A percentile compares a stretch with the other conserved stretches of the same genome.
Evolutionary conservation across 1,284 basidiomycete species (phyloP).

Genomic region (Papiliotrema terrestris): DNA sequence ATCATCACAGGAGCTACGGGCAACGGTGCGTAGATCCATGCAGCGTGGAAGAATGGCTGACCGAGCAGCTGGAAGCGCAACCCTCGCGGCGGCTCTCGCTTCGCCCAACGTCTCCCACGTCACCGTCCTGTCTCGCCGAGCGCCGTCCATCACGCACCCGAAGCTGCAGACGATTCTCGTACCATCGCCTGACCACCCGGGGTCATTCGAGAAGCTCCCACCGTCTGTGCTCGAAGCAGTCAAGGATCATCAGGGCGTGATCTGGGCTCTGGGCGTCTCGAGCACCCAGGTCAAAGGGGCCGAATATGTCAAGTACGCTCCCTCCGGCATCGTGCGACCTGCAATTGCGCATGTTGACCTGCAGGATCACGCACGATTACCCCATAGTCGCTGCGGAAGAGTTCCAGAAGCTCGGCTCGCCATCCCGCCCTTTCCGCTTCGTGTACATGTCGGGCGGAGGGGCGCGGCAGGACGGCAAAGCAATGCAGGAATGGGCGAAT

Average conservation of each 20-base stretch:
- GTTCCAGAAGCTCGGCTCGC: constrained; percentile 18
- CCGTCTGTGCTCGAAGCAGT: constrained; percentile 12
- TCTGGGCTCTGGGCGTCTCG: constrained; percentile 30
- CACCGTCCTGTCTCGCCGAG: constrained; percentile 26
- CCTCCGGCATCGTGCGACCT: too few relatives aligned
- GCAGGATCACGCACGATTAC: constrained; percentile 34
- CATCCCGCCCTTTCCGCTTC: constrained; percentile 24
- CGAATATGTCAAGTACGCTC: constrained; percentile 30
- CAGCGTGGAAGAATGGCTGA: background rate
- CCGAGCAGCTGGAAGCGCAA: constrained; percentile 21
- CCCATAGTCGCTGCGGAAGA: constrained; percentile 16
- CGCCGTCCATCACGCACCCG: constrained; percentile 9
- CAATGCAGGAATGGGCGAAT: constrained; percentile 9
- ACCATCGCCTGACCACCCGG: constrained; percentile 21
- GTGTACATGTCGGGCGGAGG: constrained; percentile 30
- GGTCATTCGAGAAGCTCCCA: constrained; percentile 21
- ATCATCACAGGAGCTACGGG: constrained; percentile 35
- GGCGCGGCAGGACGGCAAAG: constrained; percentile 16
- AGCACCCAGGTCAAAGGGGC: constrained; percentile 21
- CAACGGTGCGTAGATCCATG: constrained; percentile 16
- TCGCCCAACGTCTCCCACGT: constrained; percentile 21
- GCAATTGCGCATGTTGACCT: background rate
- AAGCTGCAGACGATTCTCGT: constrained; percentile 24
- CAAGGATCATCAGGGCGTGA: constrained; percentile 14
- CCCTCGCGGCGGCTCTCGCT: constrained; percentile 23